phyloP scores from a whole-genome alignment of 2,329 filamentous ascomycete species.

The Apiospora rasikravindrae region DNA sequence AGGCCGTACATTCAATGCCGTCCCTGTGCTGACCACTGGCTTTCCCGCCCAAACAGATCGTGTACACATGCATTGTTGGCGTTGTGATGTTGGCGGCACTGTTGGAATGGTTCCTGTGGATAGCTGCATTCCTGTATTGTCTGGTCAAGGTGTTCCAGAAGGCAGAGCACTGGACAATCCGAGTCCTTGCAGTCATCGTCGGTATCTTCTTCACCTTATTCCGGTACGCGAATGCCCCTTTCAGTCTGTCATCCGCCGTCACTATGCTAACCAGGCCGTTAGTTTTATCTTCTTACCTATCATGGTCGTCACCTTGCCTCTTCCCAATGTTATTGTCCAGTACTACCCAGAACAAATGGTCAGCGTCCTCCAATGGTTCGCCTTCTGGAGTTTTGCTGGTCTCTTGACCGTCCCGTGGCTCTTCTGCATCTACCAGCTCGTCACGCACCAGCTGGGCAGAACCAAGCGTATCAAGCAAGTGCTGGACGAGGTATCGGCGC shows the following conservation, averaged over 20 bases:
- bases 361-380: conserved; percentile 84
- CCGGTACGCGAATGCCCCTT: conserved; percentile 58
- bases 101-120: conserved; percentile 93
- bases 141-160: conserved; percentile 87
- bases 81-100: conserved; percentile 82
- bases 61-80: conserved; percentile 83
- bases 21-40: neutral
- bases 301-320: conserved; percentile 89
- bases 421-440: conserved; percentile 89
- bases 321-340: conserved; percentile 73
- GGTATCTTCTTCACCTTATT: conserved; percentile 75
- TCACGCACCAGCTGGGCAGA: conserved; percentile 84
- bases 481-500: conserved; percentile 83
- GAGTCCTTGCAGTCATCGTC: conserved; percentile 76
- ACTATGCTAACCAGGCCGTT: conserved; percentile 26
- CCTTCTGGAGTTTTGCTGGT: conserved; percentile 89
- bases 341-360: conserved; percentile 76
- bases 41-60: conserved; percentile 63
- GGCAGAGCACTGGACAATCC: conserved; percentile 85
- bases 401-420: conserved; percentile 90
- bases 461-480: conserved; percentile 82
- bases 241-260: neutral
- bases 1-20: neutral
- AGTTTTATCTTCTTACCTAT: conserved; percentile 88
- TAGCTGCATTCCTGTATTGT: conserved; percentile 93